Evolutionary conservation across 208 protist genomes (phyloP).

Genomic region (Angomonas desouzai): DNA sequence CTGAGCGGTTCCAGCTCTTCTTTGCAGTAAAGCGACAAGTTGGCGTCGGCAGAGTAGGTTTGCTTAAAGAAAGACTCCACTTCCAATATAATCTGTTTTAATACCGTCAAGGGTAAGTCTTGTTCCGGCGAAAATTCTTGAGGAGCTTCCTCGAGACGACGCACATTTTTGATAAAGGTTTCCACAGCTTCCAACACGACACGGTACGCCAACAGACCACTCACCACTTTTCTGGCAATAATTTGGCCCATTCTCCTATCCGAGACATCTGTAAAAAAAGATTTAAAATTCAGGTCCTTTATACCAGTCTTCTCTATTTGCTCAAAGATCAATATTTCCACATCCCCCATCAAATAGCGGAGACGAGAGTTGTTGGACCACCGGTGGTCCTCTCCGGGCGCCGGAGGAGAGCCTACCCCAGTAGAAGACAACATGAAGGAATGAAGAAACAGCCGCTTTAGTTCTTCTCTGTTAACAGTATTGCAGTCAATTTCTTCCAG

Average conservation of each 20-base stretch:
- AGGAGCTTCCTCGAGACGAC: background rate
- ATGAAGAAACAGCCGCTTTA: slow-evolving; percentile 28
- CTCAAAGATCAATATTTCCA: slow-evolving; percentile 20
- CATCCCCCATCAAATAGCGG: slow-evolving; percentile 36
- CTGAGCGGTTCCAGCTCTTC: slow-evolving; percentile 6
- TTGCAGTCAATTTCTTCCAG: slow-evolving; percentile 13
- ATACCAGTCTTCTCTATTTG: slow-evolving; percentile 22
- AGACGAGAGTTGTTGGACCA: slow-evolving; percentile 15
- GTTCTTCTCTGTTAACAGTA: slow-evolving; percentile 11
- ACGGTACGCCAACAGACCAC: slow-evolving; percentile 35
- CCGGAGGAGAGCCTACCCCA: background rate
- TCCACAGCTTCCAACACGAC: slow-evolving; percentile 44
- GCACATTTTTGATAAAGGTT: slow-evolving; percentile 21
- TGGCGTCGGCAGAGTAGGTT: background rate
- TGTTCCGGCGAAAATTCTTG: background rate
- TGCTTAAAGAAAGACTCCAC: slow-evolving; percentile 1
- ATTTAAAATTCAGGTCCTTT: background rate
- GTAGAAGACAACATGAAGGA: slow-evolving; percentile 45
- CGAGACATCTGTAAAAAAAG: slow-evolving; percentile 12
- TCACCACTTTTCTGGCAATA: slow-evolving; percentile 22
- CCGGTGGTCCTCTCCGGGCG: slow-evolving; percentile 19
- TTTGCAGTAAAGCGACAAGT: background rate
- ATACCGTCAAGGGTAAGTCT: background rate
- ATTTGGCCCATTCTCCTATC: background rate
- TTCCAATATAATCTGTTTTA: background rate